A percentile compares a stretch with the other conserved stretches of the same genome.
Evolutionary conservation across 2,329 filamentous ascomycete genomes (phyloP).

Genomic region (Cercospora sp.): DNA sequence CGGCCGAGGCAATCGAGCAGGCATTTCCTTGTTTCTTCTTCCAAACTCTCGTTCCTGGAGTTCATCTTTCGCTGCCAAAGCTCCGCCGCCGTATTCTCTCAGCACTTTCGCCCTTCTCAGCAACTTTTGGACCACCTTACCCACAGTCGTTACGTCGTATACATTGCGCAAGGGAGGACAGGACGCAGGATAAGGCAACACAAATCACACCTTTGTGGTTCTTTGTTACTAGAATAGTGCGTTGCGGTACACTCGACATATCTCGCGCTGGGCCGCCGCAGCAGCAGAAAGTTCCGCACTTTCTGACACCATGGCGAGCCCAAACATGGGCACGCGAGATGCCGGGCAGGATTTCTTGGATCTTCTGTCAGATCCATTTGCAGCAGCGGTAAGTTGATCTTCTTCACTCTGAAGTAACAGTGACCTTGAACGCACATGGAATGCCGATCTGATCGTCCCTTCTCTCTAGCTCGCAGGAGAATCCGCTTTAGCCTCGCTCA

Average conservation of each 20-base stretch:
- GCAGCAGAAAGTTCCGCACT: slow-evolving; percentile 9
- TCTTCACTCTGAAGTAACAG: too few species aligned
- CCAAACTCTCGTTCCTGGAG: slow-evolving; percentile 56
- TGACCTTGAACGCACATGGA: too few species aligned
- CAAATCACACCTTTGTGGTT: background rate
- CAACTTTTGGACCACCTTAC: background rate
- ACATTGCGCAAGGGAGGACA: background rate
- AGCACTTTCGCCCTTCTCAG: background rate
- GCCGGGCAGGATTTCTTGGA: slow-evolving; percentile 14
- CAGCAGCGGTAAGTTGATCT: background rate
- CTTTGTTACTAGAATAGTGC: background rate
- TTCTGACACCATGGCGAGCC: slow-evolving; percentile 19
- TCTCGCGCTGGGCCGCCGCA: slow-evolving; percentile 11
- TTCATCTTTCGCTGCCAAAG: slow-evolving; percentile 35
- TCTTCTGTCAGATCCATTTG: slow-evolving; percentile 14
- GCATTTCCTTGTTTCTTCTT: slow-evolving; percentile 45
- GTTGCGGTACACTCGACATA: background rate
- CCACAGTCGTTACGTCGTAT: slow-evolving; percentile 11
- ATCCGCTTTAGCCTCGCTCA: slow-evolving; percentile 76
- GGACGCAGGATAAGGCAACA: background rate
- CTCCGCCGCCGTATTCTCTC: background rate
- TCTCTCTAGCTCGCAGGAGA: slow-evolving; percentile 53
- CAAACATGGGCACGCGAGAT: slow-evolving; percentile 12
- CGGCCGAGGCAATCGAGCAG: background rate
- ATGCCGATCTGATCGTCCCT: background rate